Evolutionary conservation across 2,329 filamentous ascomycete species (phyloP).

Genomic region (Ceratocystis variospora): DNA sequence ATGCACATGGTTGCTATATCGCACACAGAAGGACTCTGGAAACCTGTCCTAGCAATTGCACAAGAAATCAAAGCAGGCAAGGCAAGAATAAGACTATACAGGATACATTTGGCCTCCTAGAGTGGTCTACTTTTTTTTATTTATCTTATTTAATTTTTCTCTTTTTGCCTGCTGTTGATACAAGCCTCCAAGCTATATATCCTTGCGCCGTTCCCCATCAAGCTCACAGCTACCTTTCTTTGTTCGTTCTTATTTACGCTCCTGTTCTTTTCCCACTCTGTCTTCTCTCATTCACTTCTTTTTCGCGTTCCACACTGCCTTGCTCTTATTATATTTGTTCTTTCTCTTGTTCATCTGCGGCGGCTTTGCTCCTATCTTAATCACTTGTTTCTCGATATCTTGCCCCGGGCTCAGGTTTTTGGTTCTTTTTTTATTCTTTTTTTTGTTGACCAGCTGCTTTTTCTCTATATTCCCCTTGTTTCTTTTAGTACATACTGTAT

Average conservation of each 20-base stretch:
- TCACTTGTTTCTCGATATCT: constrained; percentile 21
- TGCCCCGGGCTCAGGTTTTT: constrained; percentile 8
- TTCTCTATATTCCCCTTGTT: background rate
- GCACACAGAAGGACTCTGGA: background rate
- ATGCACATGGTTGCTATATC: background rate
- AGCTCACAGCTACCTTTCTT: background rate
- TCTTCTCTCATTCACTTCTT: background rate
- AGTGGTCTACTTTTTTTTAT: background rate
- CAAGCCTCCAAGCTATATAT: background rate
- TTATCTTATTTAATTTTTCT: background rate
- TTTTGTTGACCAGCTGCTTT: background rate
- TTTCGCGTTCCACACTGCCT: background rate
- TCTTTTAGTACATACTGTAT: constrained; percentile 7
- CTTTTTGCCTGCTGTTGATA: background rate
- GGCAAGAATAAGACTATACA: background rate
- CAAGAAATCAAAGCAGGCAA: background rate
- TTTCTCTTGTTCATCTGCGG: background rate
- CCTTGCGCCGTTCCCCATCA: background rate
- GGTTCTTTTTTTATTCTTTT: background rate
- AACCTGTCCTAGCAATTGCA: background rate
- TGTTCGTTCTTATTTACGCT: constrained; percentile 1
- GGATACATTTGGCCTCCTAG: no score
- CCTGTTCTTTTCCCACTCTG: constrained; percentile 10
- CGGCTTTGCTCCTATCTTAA: constrained; percentile 18
- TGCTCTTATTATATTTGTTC: background rate